phyloP scores from a whole-genome alignment of 2,329 filamentous ascomycete species.

The Epicoccum sorghinum region DNA sequence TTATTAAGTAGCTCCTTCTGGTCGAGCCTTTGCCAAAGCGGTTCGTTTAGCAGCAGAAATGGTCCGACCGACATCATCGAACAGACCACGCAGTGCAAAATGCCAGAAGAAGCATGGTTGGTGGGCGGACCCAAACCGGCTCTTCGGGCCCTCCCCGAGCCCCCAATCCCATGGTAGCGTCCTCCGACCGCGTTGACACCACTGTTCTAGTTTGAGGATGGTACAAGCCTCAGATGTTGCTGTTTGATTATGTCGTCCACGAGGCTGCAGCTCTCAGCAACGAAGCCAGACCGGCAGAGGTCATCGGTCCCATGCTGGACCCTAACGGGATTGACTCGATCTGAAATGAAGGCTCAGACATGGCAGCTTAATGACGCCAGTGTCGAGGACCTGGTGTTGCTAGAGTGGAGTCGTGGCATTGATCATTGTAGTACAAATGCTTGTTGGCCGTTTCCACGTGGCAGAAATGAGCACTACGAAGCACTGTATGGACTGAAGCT shows the following conservation, averaged over 20 bases:
- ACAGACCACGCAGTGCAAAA: conserved; percentile 19
- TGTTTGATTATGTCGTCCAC: not conserved
- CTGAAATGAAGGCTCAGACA: conserved; percentile 15
- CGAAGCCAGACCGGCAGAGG: not conserved
- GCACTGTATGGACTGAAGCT: conserved; percentile 7
- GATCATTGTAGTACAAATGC: conserved; percentile 16
- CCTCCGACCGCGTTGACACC: conserved; percentile 22
- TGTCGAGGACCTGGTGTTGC: conserved; percentile 8
- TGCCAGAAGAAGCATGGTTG: conserved; percentile 26
- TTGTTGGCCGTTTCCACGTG: conserved; percentile 15
- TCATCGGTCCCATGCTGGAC: not conserved
- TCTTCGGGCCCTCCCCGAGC: conserved; percentile 25
- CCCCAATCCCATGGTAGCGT: conserved; percentile 32
- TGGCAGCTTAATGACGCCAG: conserved; percentile 14
- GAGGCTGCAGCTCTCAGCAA: conserved; percentile 4
- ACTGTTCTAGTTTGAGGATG: conserved; percentile 5
- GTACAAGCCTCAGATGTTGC: conserved; percentile 20
- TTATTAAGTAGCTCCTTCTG: conserved; percentile 21
- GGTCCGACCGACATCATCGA: conserved; percentile 28
- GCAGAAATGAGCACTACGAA: conserved; percentile 7
- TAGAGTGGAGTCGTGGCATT: conserved; percentile 14
- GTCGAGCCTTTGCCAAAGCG: conserved; percentile 28
- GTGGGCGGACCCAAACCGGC: conserved; percentile 25
- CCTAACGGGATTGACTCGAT: conserved; percentile 11
- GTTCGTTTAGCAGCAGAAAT: conserved; percentile 24